Evolutionary conservation across 2,329 filamentous ascomycete genomes (phyloP), one percentile per base, ranked within the genome.

Genomic region (Fusarium anthophilum): DNA sequence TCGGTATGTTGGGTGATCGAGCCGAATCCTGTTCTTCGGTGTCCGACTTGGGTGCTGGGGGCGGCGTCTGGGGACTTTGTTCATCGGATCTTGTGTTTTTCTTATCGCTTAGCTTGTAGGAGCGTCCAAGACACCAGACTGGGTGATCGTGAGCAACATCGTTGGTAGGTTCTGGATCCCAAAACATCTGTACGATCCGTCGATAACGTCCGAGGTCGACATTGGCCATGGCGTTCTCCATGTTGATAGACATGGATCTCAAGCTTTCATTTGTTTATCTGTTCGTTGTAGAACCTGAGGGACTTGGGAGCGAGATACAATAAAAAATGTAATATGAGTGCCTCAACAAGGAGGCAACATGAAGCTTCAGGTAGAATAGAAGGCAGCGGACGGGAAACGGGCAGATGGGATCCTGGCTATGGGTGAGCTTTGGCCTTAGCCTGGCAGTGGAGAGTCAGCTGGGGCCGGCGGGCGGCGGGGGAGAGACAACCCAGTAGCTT

Each of bases 121-220:
- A 85, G 63, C 83, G 82, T 39, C 89, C 89, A 12, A 98, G 86
- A 79, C 95, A 97, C 95, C 96, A 98, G 71, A 97, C 93, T 18
- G 93, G 90, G 39, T 90, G 87, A 72, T 91, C 87, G 43, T 88
- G 87, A 66, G 84, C 81, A 65, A 91, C 86, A 80, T 97, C 91
- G 83, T 98, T 98, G 72, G 89, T 90, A 11, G 95, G 95, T 73
- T 95, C 91, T 1, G 95, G 94, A 77, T 98, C 95, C 92, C 95
- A 98, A 79, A 98, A 92, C 84, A 94, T 94, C 83, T 96, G 93
- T 69, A 98, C 92, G 77, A 98, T 91, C 73, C 93, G 93, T 83
- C 94, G 93, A 70, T 88, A 88, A 76, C 93, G 92, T 76, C 93
- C 90, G 69, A 97, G 86, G 79, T 97, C 94, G 63, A 93, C 90